Base-by-base conservation (phyloP, 83 land plant genomes). In the Larix sibirica region DNA sequence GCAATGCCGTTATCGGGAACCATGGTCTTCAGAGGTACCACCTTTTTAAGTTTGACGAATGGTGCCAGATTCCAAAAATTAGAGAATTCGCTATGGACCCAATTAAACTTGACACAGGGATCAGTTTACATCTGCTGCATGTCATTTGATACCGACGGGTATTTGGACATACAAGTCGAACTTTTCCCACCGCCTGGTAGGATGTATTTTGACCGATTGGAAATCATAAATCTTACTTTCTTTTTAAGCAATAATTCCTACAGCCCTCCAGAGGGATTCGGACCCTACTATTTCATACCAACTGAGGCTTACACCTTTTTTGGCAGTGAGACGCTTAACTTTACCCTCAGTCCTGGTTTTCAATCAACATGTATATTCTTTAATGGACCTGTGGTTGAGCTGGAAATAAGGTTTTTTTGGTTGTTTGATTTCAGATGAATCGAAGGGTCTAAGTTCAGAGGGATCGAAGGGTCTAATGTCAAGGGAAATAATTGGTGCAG, bases 1-100 rank as follows among this genome's bases (percentile, higher is more conserved):
- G 87, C 86, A 16, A 79, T 83, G 83, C 90, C 94, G 66, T 91
- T 86, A 31, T 56, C 77, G 16, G 94, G 89, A 1, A 36, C 42
- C 14, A 38, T 87, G 31, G 12, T 44, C 47, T 0, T 44, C 47
- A 44, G 7, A 44, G 6, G 6, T 44, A 4, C 47, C 47, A 6
- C 7, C 47, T 44, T 24, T 33, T 33, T 74, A 0, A 86, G 81
- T 59, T 24, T 84, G 58, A 64, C 67, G 50, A 84, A 81, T 23
- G 18, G 16, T 14, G 50, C 86, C 14, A 64, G 50, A 33, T 81
- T 87, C 28, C 75, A 84, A 33, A 56, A 33, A 47, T 70, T 87
- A 20, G 85, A 84, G n/a, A 81, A 1, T 31, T 81, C 78, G 2
- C 67, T 87, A 20, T 66, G 82, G 83, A 75, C 28, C 13, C 60